Base-by-base conservation (phyloP, 345 rosid species). In the Eucalyptus microcorys region DNA sequence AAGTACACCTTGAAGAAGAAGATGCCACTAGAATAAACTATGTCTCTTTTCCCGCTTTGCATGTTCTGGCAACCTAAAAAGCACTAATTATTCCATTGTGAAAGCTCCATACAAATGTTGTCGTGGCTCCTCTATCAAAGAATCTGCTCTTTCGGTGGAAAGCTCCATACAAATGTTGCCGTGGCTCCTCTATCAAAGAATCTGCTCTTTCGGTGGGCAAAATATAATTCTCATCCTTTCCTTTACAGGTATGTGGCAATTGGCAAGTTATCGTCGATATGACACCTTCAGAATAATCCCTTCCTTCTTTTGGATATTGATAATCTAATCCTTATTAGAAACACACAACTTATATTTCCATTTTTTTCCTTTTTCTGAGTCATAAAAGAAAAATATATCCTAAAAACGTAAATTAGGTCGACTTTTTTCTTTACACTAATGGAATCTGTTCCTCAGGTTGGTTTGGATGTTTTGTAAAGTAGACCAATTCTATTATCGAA, bases 111-210 rank as follows among this genome's bases (percentile, higher is more conserved):
- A 66, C 11, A n/a, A 64, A 14, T 17, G 7, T 32, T 15, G 11
- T 3, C 0, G 66, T 16, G 11, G 1, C 79, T 32, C 22, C 79
- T 2, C 5, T 32, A 16, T 15, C 21, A 4, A 15, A 8, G 42
- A 66, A 32, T 66, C 22, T 66, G 11, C 5, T 15, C 40, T 66
- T 32, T 66, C 42, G 40, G 79, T 32, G 4, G 37, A 32, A 2
- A 5, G 22, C 22, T 66, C 2, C 12, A 0, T n/a, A 66, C 11
- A n/a, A 64, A 14, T 17, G 7, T 32, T 15, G 11, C 1, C 0
- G 66, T 16, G 11, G 1, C 79, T 32, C 22, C 79, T 2, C 5
- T 32, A 16, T 15, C 21, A 4, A 15, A 8, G 42, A 66, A 32
- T 66, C 22, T 66, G 11, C 5, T 15, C 40, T 37, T 37, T 37